Conservation (phyloP, 495 filamentous ascomycete genomes). For the Neurospora sp. region DNA sequence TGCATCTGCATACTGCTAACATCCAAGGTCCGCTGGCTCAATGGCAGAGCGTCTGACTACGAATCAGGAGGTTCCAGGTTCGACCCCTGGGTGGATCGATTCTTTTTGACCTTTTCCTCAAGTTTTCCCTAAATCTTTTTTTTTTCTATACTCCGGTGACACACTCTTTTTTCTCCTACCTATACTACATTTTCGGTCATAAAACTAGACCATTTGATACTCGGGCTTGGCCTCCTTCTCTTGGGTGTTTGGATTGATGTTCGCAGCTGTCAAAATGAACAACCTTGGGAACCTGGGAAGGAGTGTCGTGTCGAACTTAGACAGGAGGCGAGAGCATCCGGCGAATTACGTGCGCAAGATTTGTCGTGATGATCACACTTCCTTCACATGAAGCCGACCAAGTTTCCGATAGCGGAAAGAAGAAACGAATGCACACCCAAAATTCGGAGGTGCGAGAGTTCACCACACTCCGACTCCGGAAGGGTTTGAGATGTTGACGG, state of each 20-base stretch:
- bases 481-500: neutral
- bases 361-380: neutral
- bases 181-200: neutral
- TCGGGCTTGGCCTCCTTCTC: neutral
- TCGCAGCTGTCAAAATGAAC: too few relatives aligned
- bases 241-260: neutral
- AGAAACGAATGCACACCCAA: neutral
- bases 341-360: neutral
- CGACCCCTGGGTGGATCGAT: neutral
- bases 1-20: rapidly evolving
- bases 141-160: neutral
- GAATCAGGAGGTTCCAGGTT: neutral
- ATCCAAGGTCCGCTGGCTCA: neutral
- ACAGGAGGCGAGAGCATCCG: neutral
- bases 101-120: neutral
- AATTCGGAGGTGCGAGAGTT: neutral
- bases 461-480: neutral
- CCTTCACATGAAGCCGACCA: neutral
- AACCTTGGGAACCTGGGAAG: too few relatives aligned
- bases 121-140: too few relatives aligned
- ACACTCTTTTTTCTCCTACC: neutral
- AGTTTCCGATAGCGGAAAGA: neutral
- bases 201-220: neutral
- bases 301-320: too few relatives aligned
- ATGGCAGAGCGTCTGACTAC: neutral